Base-by-base conservation (phyloP, 768 basidiomycete species). In the Rhodotorula kratochvilovae region DNA sequence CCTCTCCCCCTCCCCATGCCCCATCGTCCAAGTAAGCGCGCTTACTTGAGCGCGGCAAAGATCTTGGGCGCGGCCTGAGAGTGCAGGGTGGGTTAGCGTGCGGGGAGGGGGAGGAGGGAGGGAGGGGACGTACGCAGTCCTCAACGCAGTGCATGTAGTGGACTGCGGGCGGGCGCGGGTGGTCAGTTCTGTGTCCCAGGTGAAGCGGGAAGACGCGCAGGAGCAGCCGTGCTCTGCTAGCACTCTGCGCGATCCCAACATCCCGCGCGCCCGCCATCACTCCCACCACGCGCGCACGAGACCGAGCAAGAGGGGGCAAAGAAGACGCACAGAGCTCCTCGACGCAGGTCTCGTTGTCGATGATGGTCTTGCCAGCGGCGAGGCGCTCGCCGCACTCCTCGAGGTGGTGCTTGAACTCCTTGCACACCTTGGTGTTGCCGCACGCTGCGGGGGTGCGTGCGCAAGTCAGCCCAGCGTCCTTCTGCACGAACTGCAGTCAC, bases 101-200 rank as follows among this genome's bases (percentile, higher is more conserved):
- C 13, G 3, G 5, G 2, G 2, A 29, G 4, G 23, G 8, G n/a
- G 43, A 35, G 23, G n/a, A 13, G 35, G 23, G 43, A 51, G 19
- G 6, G 17, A 5, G 35, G 23, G 45, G 27, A 71, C 76, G 35
- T 61, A 77, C 77, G 73, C 77, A 77, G 17, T 67, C 75, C 61
- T 77, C 76, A 29, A 77, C 77, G 66, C 77, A 77, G 71, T 77
- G 77, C 77, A 77, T 77, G 60, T 71, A 66, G 71, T 77, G 77
- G 73, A 77, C 76, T 77, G 65, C 48, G 4, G 29, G 25, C 3
- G 27, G 27, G 17, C 23, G 11, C 13, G 0, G 17, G 13, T 3
- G 25, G 68, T 65, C 69, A 70, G 69, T 29, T 5, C 7, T 2
- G 10, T 21, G 23, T 46, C 21, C 15, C n/a, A n/a, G n/a, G n/a